Conservation (phyloP, 2,329 filamentous ascomycete genomes). For the Hypoxylon sp. region DNA sequence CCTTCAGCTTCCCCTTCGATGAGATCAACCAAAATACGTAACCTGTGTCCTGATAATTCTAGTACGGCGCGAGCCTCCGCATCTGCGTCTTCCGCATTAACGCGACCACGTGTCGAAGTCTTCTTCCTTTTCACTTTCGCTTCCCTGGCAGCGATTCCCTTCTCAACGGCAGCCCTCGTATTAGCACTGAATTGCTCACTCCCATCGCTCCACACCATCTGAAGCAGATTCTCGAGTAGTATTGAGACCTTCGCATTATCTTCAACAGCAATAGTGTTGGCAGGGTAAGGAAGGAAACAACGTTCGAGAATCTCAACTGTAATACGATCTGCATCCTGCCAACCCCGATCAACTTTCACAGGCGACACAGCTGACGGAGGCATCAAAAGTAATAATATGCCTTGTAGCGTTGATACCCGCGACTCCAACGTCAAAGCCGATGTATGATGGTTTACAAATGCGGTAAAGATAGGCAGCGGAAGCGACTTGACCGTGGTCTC, state of each 20-base stretch:
- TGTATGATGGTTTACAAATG: conserved; percentile 58
- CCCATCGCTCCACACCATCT: conserved; percentile 56
- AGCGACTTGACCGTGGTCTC: conserved; percentile 65
- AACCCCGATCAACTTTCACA: conserved; percentile 49
- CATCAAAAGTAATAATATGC: conserved; percentile 55
- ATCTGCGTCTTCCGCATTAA: conserved; percentile 48
- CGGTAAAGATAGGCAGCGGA: conserved; percentile 64
- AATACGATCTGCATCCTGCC: conserved; percentile 51
- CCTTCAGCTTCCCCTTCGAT: conserved; percentile 41
- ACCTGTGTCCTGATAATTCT: conserved; percentile 54
- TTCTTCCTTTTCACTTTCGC: conserved; percentile 56
- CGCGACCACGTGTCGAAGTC: conserved; percentile 33
- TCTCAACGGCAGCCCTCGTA: conserved; percentile 53
- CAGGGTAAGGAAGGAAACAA: conserved; percentile 72
- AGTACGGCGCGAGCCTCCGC: conserved; percentile 54
- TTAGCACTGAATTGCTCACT: conserved; percentile 47
- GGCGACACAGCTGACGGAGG: conserved; percentile 55
- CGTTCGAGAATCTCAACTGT: conserved; percentile 58
- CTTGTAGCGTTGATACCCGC: conserved; percentile 56
- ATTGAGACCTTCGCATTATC: conserved; percentile 80
- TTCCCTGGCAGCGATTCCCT: conserved; percentile 59
- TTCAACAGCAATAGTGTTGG: conserved; percentile 65
- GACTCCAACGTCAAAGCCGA: conserved; percentile 50
- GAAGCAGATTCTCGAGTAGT: conserved; percentile 70
- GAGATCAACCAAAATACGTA: conserved; percentile 52